Evolutionary conservation across 306 rosid genomes (phyloP), one percentile per base, ranked within the genome.

Genomic region (Cicer cuneatum): DNA sequence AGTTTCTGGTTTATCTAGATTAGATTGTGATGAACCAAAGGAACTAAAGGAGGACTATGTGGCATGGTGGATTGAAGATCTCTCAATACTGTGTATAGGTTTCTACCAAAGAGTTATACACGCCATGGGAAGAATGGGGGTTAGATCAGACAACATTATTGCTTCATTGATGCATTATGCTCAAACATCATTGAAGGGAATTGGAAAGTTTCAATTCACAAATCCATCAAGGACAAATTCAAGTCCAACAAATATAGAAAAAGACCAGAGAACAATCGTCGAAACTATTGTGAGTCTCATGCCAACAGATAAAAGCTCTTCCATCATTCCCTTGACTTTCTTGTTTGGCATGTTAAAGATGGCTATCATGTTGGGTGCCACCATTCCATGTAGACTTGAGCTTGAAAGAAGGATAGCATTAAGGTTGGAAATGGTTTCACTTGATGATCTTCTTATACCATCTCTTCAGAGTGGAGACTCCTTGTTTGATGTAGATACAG

Each of bases 61-160:
- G 37, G 96, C 88, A 33, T 89, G 98, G 93, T 93, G 98, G 98
- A 84, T 88, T 47, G 93, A 90, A 72, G 93, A 93, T 84, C 89
- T 93, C 29, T 86, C 93, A 0, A 39, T 84, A 0, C 65, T 93
- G 16, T 72, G 80, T 16, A 86, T 93, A 5, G 96, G 87, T 73
- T 87, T 80, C 74, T 93, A 80, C 60, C 84, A 82, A 41, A 85
- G 97, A 78, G 93, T 90, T 42, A 80, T 93, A 6, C 75, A 72
- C 56, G 85, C 96, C 39, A 85, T 89, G 93, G 76, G 79, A 65
- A 82, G 90, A 83, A 81, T 73, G 78, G 97, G 98, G 3, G 85
- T 93, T 64, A 76, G 87, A 85, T 60, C 92, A 10, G 85, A 86
- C n/a, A 90, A 78, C 83, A 84, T 93, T 66, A 73, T 78, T 29